phyloP scores from a whole-genome alignment of 495 filamentous ascomycete genomes.

The Evernia prunastri region DNA sequence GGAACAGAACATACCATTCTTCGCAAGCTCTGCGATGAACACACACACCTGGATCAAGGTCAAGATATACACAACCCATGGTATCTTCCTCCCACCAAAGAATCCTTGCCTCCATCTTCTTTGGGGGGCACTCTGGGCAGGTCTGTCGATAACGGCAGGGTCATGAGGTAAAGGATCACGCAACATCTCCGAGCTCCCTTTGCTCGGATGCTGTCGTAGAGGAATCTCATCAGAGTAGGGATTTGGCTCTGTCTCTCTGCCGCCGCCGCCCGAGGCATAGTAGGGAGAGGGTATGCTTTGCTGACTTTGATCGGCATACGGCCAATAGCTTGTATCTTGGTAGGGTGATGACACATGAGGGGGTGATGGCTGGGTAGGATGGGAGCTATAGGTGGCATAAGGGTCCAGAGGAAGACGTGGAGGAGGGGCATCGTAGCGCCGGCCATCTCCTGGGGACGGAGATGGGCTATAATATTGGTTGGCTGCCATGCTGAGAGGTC shows the following conservation, averaged over 20 bases:
- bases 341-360: slow-evolving; percentile 53
- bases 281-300: slow-evolving; percentile 46
- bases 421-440: slow-evolving; percentile 39
- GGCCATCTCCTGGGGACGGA: slow-evolving; percentile 29
- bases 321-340: slow-evolving; percentile 56
- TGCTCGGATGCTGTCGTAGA: slow-evolving; percentile 43
- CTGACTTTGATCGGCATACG: slow-evolving; percentile 42
- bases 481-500: slow-evolving; percentile 55
- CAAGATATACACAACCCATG: slow-evolving; percentile 77
- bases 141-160: slow-evolving; percentile 27
- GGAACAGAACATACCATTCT: slow-evolving; percentile 55
- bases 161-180: slow-evolving; percentile 28
- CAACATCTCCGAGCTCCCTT: slow-evolving; percentile 17
- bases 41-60: slow-evolving; percentile 72
- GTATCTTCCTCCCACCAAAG: slow-evolving; percentile 53
- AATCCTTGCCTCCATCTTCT: slow-evolving; percentile 47
- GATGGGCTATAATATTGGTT: slow-evolving; percentile 69
- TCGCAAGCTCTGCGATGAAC: slow-evolving; percentile 86
- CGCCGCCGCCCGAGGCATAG: slow-evolving; percentile 41
- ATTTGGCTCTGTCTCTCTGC: slow-evolving; percentile 39
- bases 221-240: slow-evolving; percentile 59
- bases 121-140: slow-evolving; percentile 43
- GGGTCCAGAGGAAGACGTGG: slow-evolving; percentile 28
- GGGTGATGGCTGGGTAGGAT: slow-evolving; percentile 27
- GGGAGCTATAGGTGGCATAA: slow-evolving; percentile 27